Base-by-base conservation (phyloP, 2,329 filamentous ascomycete species). In the Gliomastix tumulicola region DNA sequence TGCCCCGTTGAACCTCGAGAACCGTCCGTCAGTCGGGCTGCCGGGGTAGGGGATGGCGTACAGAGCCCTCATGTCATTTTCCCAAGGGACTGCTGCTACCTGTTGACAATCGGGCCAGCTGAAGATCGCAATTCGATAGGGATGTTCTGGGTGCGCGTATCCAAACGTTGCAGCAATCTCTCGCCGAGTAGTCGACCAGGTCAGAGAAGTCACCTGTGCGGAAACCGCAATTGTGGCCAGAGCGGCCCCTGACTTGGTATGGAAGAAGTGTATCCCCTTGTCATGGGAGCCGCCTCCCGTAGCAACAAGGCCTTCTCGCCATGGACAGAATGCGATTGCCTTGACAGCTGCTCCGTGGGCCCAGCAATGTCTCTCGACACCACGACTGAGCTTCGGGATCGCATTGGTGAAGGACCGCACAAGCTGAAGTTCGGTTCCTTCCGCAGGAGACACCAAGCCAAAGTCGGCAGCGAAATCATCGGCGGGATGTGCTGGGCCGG, bases 141-240 rank as follows among this genome's bases (percentile, higher is more conserved):
- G 79, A 52, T 98, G 92, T 30, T 94, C 86, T 2, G 90, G 88
- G 47, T 94, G 83, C 4, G 89, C 79, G 53, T 94, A 97, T 5
- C 92, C 90, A 60, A 98, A 96, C 0, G 90, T 96, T 2, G 88
- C 92, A 1, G 79, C 86, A 44, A 98, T 92, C 57, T 97, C 92
- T 25, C 84, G 79, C 10, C 85, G 75, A 10, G 81, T 90, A 20
- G 74, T 84, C 36, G 85, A 92, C 90, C 88, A 98, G 41, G 95
- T 82, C 21, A 98, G 70, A 33, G 85, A 85, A 1, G 92, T 98
- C 34, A 98, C 88, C 62, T 98, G 92, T 3, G 92, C 88, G 23
- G 85, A 82, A 28, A 95, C 92, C 42, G 88, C 83, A 50, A 98
- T 97, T 3, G 84, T 94, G 3, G 90, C 89, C 21, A 98, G 73